Conservation (phyloP, 2,329 filamentous ascomycete species). For the Colletotrichum lupini region DNA sequence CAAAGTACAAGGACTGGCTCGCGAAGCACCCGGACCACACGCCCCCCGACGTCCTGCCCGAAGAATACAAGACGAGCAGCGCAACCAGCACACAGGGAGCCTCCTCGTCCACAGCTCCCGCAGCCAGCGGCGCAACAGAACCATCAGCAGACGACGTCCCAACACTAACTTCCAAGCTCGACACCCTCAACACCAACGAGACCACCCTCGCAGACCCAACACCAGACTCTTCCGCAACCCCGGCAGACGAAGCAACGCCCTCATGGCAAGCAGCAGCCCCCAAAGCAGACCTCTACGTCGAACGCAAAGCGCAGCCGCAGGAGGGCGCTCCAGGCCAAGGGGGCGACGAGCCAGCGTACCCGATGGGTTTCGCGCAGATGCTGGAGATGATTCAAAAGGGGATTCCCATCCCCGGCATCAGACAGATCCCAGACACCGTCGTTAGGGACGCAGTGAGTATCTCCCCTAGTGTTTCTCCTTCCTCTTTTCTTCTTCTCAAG, state of each 20-base stretch:
- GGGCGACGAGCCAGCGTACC: conserved; percentile 76
- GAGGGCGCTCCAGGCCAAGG: conserved; percentile 35
- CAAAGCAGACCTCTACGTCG: conserved; percentile 58
- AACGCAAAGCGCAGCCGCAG: conserved; percentile 45
- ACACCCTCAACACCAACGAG: conserved; percentile 11
- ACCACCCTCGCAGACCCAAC: not conserved
- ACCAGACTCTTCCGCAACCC: not conserved
- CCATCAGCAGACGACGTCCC: conserved; percentile 18
- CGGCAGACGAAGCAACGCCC: conserved; percentile 37
- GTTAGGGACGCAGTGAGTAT: conserved; percentile 73
- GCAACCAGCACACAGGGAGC: not conserved
- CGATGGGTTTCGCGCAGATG: conserved; percentile 85
- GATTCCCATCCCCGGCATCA: conserved; percentile 86
- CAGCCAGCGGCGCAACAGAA: conserved; percentile 4
- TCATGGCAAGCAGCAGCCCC: conserved; percentile 64
- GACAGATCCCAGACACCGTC: conserved; percentile 85
- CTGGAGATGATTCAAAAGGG: conserved; percentile 86
- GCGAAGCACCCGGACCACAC: conserved; percentile 46
- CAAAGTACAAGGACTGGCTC: conserved; percentile 75
- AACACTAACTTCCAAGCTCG: conserved; percentile 25
- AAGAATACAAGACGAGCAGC: conserved; percentile 41
- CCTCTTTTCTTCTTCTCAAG: not conserved
- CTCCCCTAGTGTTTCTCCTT: not conserved
- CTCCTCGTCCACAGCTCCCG: not conserved
- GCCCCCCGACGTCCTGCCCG: conserved; percentile 49